Evolutionary conservation across 2,329 filamentous ascomycete species (phyloP).

Genomic region (Pseudopithomyces maydicus): DNA sequence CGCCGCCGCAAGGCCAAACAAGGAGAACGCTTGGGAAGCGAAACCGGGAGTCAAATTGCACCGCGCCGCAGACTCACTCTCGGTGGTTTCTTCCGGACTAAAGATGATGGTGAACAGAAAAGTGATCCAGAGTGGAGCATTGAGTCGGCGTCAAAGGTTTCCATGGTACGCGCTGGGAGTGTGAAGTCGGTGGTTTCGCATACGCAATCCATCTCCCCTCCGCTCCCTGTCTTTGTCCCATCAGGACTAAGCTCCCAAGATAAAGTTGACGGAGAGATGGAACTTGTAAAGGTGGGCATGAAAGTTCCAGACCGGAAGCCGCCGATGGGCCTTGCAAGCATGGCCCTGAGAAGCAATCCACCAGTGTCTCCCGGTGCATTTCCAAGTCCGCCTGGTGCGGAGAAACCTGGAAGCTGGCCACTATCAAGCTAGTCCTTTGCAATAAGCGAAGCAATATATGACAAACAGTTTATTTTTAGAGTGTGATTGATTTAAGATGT

Average conservation of each 20-base stretch:
- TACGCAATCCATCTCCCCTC: background rate
- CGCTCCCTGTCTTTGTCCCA: background rate
- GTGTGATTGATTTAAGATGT: background rate
- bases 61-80: background rate
- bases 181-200: conserved; percentile 7
- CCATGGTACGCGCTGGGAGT: conserved; percentile 21
- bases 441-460: no score
- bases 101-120: background rate
- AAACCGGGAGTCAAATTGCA: background rate
- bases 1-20: conserved; percentile 14
- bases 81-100: conserved; percentile 8
- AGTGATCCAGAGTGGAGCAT: conserved; percentile 25
- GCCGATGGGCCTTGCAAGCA: background rate
- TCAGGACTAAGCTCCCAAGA: background rate
- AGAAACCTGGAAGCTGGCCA: conserved; percentile 22
- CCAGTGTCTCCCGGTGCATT: conserved; percentile 12
- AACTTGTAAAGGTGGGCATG: conserved; percentile 20
- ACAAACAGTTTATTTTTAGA: no score
- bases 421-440: conserved; percentile 18
- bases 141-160: conserved; percentile 24
- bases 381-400: conserved; percentile 8
- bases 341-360: conserved; percentile 19
- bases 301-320: conserved; percentile 9
- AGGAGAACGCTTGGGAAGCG: background rate
- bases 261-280: background rate